Conservation (phyloP, 805 yeast species). For the Ogataea salicorniae region DNA sequence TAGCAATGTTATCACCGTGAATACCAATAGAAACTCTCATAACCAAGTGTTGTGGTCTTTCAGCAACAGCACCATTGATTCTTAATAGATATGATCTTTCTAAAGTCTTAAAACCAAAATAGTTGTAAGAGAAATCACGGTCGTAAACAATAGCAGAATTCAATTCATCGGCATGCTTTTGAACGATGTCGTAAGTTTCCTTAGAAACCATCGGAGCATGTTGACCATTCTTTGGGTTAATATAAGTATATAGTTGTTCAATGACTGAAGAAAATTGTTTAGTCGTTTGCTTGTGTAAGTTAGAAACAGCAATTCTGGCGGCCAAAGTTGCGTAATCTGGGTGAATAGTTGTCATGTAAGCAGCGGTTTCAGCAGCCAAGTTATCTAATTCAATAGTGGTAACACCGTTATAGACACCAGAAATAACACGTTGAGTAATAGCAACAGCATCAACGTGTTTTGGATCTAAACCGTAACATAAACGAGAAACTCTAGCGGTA, state of each 20-base stretch:
- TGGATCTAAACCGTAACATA: constrained; percentile 91
- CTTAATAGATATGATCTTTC: constrained; percentile 54
- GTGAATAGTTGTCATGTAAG: constrained; percentile 94
- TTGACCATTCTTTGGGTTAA: constrained; percentile 72
- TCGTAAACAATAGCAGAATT: constrained; percentile 70
- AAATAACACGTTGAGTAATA: constrained; percentile 90
- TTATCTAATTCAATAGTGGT: constrained; percentile 83
- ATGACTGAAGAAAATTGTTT: constrained; percentile 78
- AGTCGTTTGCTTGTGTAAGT: constrained; percentile 90
- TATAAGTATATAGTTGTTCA: constrained; percentile 65
- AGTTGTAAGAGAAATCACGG: constrained; percentile 57
- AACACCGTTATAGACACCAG: constrained; percentile 97
- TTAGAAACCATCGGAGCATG: constrained; percentile 68
- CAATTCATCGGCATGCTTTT: constrained; percentile 57
- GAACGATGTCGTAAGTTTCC: constrained; percentile 57
- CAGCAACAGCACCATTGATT: constrained; percentile 52
- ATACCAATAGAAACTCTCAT: constrained; percentile 62
- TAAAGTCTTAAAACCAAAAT: constrained; percentile 57
- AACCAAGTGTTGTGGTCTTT: constrained; percentile 56
- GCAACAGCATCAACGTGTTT: constrained; percentile 92
- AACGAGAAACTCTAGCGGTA: constrained; percentile 89
- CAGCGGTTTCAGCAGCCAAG: constrained; percentile 91
- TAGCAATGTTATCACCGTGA: constrained; percentile 48
- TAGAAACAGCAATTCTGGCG: constrained; percentile 92
- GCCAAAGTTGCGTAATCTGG: constrained; percentile 97